These are phyloP conservation scores for Pleurotus djamor DNA, from an alignment of 768 basidiomycete species.

Conservation along the genomic window DNA sequence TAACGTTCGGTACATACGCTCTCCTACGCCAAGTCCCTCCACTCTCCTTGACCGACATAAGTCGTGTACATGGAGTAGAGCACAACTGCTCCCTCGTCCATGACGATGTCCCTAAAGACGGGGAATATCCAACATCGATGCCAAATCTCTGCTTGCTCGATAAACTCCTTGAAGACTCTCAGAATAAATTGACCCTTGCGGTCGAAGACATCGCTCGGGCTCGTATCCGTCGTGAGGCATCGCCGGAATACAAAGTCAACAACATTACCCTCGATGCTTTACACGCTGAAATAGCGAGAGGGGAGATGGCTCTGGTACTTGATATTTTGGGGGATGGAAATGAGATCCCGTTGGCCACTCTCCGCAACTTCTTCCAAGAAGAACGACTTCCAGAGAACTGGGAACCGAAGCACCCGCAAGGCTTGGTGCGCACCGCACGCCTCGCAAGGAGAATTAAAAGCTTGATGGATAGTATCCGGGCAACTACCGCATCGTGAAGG, in stretches of 20 bases:
- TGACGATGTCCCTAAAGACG: slow-evolving; percentile 18
- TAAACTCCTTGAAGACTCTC: slow-evolving; percentile 9
- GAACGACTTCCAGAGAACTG: slow-evolving; percentile 33
- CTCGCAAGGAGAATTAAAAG: neutral
- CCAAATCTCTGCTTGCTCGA: slow-evolving; percentile 10
- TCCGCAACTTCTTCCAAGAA: slow-evolving; percentile 26
- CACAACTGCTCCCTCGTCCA: slow-evolving; percentile 36
- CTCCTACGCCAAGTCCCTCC: slow-evolving; percentile 22
- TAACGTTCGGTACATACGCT: slow-evolving; percentile 20
- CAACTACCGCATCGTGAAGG: too few relatives aligned
- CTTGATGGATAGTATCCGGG: neutral
- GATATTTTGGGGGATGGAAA: slow-evolving; percentile 20
- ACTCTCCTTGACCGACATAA: slow-evolving; percentile 19
- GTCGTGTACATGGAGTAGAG: slow-evolving; percentile 31
- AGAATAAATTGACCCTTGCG: slow-evolving; percentile 17
- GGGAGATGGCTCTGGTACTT: slow-evolving; percentile 39
- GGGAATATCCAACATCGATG: slow-evolving; percentile 26
- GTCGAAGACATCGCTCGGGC: slow-evolving; percentile 23
- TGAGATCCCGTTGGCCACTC: slow-evolving; percentile 21
- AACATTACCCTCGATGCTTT: slow-evolving; percentile 23
- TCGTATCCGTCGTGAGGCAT: slow-evolving; percentile 29
- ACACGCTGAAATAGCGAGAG: slow-evolving; percentile 40
- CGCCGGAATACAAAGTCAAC: slow-evolving; percentile 6
- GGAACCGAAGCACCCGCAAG: slow-evolving; percentile 12
- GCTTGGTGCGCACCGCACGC: slow-evolving; percentile 1